Evolutionary conservation across 345 rosid genomes (phyloP), one percentile per base, ranked within the genome.

Genomic region (Salix purpurea): DNA sequence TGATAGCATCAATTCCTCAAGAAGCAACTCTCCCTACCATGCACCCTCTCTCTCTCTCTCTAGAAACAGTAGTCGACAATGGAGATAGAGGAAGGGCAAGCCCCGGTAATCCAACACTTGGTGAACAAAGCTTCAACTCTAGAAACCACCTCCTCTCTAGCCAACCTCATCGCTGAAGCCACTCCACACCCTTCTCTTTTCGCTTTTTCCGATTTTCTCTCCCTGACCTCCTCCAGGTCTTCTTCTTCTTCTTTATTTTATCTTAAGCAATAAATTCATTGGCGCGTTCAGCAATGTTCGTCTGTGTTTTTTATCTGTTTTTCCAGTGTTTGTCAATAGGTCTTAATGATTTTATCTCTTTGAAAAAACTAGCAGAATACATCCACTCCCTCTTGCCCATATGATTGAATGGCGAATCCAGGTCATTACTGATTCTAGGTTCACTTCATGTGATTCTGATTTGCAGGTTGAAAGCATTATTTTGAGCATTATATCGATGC

Each of bases 401-500:
- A 68, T 34, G 71, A 68, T 68, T 40, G 50, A 68, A 68, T 4
- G 71, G 71, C 40, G 71, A 52, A 23, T 37, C 32, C 32, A 30
- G 32, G 42, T 39, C 9, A 5, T 32, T 67, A 21, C 16, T 7
- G 48, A 21, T 39, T 37, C 14, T 3, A 30, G 3, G 32, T 30
- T 30, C 32, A 30, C 32, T 3, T 30, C 5, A 18, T 67, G 62
- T 48, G 18, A 56, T 77, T 77, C 13, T 64, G 21, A 23, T 78
- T 73, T 65, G 60, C 89, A 91, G 94, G 97, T 88, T 75, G 95
- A 94, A 79, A 95, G 96, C 80, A 92, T 92, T 65, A 87, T 94
- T 62, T 86, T 91, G 88, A 94, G 97, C 82, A 90, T 91, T 74
- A 91, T 91, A 77, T 91, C 93, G 0, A 94, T 92, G 97, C 94